These are phyloP conservation scores for Leishmania amazonensis DNA, from an alignment of 208 protist genomes.

Conservation along the genomic window DNA sequence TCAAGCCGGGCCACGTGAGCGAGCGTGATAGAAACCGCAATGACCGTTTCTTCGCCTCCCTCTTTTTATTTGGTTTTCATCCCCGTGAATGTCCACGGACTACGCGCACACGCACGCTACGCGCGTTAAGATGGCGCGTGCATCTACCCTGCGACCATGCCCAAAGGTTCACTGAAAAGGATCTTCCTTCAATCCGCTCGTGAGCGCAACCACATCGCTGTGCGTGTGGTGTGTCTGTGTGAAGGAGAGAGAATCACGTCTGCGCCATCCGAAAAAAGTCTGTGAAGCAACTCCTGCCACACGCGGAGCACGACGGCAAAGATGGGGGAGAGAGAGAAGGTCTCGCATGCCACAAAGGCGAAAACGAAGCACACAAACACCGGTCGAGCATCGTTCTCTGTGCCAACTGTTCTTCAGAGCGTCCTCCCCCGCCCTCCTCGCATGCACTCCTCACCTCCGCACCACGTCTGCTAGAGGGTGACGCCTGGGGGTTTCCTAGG, in stretches of 20 bases:
- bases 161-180: neutral
- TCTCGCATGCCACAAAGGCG: neutral
- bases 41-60: neutral
- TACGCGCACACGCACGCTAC: neutral
- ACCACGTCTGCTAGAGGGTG: neutral
- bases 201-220: neutral
- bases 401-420: too few relatives aligned
- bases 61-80: neutral
- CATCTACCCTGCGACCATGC: neutral
- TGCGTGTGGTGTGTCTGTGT: too few relatives aligned
- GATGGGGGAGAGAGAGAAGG: neutral
- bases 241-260: too few relatives aligned
- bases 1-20: neutral
- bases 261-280: neutral
- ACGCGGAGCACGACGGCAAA: neutral
- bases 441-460: neutral
- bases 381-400: neutral
- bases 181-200: neutral
- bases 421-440: neutral
- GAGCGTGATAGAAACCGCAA: too few relatives aligned
- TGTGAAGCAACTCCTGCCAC: neutral
- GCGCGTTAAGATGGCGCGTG: neutral
- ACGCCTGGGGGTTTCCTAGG: constrained; percentile 45
- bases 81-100: neutral
- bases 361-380: neutral